Conservation (phyloP, 305 asterid genomes). For the Striga hermonthica region DNA sequence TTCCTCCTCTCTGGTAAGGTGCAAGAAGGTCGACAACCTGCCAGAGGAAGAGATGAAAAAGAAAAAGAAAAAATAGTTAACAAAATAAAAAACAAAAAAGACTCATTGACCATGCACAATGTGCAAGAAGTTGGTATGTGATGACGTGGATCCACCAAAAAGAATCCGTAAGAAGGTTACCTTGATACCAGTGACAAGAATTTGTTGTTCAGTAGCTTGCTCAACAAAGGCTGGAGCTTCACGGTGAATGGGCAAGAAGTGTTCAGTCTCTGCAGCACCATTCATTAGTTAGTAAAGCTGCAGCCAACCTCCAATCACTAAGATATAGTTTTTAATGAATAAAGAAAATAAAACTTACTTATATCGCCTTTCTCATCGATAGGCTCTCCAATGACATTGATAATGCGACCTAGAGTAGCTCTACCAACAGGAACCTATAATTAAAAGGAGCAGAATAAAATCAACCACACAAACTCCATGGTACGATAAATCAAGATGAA, state of each 20-base stretch:
- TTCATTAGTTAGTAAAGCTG: conserved; percentile 28
- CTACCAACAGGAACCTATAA: neutral
- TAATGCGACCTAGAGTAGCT: conserved; percentile 8
- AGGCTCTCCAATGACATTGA: conserved; percentile 10
- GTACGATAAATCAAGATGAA: neutral
- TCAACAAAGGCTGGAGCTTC: conserved; percentile 96
- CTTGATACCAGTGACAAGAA: conserved; percentile 96
- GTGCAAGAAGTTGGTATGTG: conserved; percentile 2
- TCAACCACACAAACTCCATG: conserved; percentile 8
- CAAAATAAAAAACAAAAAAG: conserved; percentile 10
- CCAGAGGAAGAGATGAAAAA: neutral
- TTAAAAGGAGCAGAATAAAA: conserved; percentile 14
- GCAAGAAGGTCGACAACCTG: conserved; percentile 97
- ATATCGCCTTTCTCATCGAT: conserved; percentile 58
- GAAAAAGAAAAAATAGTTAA: neutral
- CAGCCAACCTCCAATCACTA: conserved; percentile 13
- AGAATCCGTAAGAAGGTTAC: conserved; percentile 32
- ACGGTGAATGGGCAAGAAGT: conserved; percentile 86
- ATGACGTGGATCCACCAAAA: neutral
- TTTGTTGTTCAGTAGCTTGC: conserved; percentile 91
- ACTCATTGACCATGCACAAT: neutral
- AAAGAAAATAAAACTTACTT: conserved; percentile 45
- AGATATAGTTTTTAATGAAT: neutral
- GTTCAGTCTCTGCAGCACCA: conserved; percentile 63
- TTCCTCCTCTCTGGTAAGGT: conserved; percentile 98